Base-by-base conservation (phyloP, 176 grass and related monocot genomes). In the Aechmea fasciata region DNA sequence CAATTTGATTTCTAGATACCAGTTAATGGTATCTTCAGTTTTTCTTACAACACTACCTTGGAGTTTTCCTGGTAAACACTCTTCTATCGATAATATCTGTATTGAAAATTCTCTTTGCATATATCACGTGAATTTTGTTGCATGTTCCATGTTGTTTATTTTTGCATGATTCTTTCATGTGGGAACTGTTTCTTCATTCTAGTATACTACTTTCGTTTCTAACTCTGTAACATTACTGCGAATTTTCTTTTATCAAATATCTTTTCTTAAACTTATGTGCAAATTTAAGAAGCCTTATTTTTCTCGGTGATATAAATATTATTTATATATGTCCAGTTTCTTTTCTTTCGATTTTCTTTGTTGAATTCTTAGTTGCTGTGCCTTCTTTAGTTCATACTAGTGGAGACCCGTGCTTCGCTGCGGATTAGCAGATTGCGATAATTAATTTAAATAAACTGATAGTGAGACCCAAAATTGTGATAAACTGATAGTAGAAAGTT, bases 21-120 rank as follows among this genome's bases (percentile, higher is more conserved):
- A 86, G 54, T 79, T 92, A 76, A 97, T 97, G 89, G 89, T 85
- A 73, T 97, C 93, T 63, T 92, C 93, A 71, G 80, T 92, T 81
- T 86, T 97, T 83, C 79, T 92, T 70, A 81, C 93, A 80, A 90
- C 93, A 65, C 78, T 97, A 48, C 86, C 93, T 67, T 79, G 85
- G 84, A 83, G 71, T 72, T 97, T 97, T 83, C 86, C 86, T 83
- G 89, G 93, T 97, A 48, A 77, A 76, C 54, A 68, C 11, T 6
- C 68, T 66, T 69, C 17, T 64, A 57, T 71, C 57, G 47, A 17
- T 23, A n/a, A 41, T 41, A 6, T 41, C 33, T 41, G 4, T 41
- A 7, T 41, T 41, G 33, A 41, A 41, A 41, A 41, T 41, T 41
- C 33, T 41, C 33, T 41, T 41, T 41, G 33, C 33, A 41, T 41